Base-by-base conservation (phyloP, 164 flowering plant species). In the Piper betle region DNA sequence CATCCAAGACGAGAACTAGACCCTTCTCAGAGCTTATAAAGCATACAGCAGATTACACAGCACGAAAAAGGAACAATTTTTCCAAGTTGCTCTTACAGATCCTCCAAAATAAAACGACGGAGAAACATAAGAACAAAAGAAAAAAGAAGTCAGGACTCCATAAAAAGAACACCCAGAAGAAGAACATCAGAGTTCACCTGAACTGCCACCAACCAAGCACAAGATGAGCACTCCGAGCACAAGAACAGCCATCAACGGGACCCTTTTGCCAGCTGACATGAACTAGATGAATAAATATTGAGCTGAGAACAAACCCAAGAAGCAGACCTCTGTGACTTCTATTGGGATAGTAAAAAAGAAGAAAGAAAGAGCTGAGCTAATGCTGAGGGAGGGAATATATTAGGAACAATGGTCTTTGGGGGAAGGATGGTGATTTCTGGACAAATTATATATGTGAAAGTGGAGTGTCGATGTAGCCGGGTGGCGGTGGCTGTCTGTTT, bases 401-500 rank as follows among this genome's bases (percentile, higher is more conserved):
- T 25, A 17, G 17, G 17, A 57, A 15, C 38, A 20, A 39, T 42
- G 19, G 40, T 25, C 61, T 25, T 25, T 53, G n/a, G 55, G 20
- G 57, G 57, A 37, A 12, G 41, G 17, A 7, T 40, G 37, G 18
- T 52, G 43, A 25, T 3, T 60, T 42, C 53, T 60, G 6, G 37
- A 60, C 37, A 43, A 60, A 60, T 42, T 42, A 37, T 9, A 59
- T n/a, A 19, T 39, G 37, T 40, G 18, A 38, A 55, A 38, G 58
- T 25, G 48, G 4, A 20, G 61, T 58, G 61, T 46, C 42, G n/a
- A 48, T 60, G 37, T 20, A 60, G 19, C 52, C 6, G 18, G 53
- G 62, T 16, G 52, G 62, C 25, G 62, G 53, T 60, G 62, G 62
- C 37, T 60, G 62, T 60, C 43, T 52, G 42, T 43, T 41, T 53